These are phyloP conservation scores for Brasenia schreberi DNA, from an alignment of 164 flowering plant genomes.

Conservation along the genomic window DNA sequence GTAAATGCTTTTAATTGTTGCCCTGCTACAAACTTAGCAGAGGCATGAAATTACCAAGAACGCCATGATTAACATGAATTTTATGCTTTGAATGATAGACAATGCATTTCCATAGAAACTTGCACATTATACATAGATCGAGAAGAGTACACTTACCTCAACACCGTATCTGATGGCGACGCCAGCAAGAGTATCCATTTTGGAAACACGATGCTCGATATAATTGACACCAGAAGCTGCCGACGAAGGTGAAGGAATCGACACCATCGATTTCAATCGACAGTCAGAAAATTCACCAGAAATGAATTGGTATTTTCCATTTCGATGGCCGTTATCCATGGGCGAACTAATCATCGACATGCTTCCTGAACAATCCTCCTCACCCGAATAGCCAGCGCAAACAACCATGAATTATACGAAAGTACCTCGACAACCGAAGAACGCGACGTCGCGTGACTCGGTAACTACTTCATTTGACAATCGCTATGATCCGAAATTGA, in stretches of 20 bases:
- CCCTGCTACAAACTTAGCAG: too few relatives aligned
- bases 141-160: slow-evolving; percentile 36
- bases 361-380: not conserved
- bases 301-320: not conserved
- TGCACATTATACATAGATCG: too few relatives aligned
- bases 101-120: too few relatives aligned
- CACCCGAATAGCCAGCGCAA: not conserved
- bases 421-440: not conserved
- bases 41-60: too few relatives aligned
- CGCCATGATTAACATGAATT: too few relatives aligned
- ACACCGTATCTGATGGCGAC: slow-evolving; percentile 92
- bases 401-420: not conserved
- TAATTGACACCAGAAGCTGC: slow-evolving; percentile 9
- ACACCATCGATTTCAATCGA: not conserved
- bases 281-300: not conserved
- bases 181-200: slow-evolving; percentile 86
- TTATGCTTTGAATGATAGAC: too few relatives aligned
- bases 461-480: not conserved
- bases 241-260: not conserved
- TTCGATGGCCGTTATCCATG: not conserved
- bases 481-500: not conserved
- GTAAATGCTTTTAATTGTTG: too few relatives aligned
- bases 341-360: not conserved
- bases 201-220: slow-evolving; percentile 67
- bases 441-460: not conserved